phyloP scores from a whole-genome alignment of 306 rosid species.

The Lithocarpus polystachyus region DNA sequence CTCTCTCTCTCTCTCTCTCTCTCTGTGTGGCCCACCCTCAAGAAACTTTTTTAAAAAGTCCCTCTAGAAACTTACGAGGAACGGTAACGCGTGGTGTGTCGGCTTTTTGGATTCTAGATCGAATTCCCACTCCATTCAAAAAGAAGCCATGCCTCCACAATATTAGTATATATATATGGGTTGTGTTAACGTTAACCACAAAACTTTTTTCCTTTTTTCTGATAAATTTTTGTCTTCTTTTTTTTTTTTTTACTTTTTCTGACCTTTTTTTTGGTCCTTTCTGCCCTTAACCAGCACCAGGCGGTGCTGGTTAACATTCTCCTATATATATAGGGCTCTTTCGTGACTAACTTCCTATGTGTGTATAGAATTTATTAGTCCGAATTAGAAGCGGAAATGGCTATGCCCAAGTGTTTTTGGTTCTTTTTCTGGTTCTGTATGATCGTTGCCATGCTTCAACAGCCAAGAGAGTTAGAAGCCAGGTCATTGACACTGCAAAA shows the following conservation, averaged over 20 bases:
- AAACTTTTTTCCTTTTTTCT: too few relatives aligned
- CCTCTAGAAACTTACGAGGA: not conserved
- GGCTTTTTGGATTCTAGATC: not conserved
- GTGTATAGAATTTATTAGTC: not conserved
- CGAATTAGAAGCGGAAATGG: not conserved
- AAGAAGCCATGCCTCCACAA: not conserved
- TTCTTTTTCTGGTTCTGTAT: constrained; percentile 1
- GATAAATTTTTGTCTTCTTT: too few relatives aligned
- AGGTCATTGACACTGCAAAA: not conserved
- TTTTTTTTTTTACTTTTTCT: too few relatives aligned
- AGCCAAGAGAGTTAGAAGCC: not conserved
- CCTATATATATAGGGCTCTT: not conserved
- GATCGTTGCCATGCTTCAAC: not conserved
- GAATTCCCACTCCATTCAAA: not conserved
- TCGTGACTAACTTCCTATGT: not conserved
- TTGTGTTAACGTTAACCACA: too few relatives aligned
- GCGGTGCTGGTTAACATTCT: too few relatives aligned
- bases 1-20: too few relatives aligned
- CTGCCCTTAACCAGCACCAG: too few relatives aligned
- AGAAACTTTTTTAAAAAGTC: not conserved
- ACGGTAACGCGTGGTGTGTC: not conserved
- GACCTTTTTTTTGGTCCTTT: too few relatives aligned
- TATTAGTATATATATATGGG: not conserved
- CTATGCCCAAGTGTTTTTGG: not conserved
- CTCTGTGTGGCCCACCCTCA: not conserved